These are phyloP conservation scores for Sarcocystis neurona DNA, from an alignment of 169 alveolate genomes.

Conservation along the genomic window DNA sequence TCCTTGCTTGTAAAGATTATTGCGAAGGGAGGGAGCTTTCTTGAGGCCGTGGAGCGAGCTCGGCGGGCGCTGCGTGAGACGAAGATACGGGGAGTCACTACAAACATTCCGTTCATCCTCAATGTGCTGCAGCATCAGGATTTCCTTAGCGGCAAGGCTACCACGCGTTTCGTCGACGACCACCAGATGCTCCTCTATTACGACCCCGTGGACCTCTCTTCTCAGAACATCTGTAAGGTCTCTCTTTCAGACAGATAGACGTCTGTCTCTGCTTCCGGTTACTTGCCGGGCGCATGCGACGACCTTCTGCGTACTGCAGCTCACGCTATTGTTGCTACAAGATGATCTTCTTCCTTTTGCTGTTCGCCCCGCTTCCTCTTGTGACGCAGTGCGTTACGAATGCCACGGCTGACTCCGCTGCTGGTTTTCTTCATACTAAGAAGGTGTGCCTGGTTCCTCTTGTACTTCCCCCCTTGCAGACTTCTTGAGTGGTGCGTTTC, in stretches of 20 bases:
- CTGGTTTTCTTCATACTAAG: too few species aligned
- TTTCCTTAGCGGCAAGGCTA: slow-evolving; percentile 6
- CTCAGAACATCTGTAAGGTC: slow-evolving; percentile 23
- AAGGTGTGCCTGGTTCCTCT: too few species aligned
- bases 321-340: too few species aligned
- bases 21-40: slow-evolving; percentile 9
- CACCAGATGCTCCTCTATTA: slow-evolving; percentile 8
- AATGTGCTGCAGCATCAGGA: slow-evolving; percentile 29
- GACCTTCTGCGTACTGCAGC: not conserved
- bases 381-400: too few species aligned
- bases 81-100: slow-evolving; percentile 36
- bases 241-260: not conserved
- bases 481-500: too few species aligned
- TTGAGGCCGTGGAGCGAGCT: slow-evolving; percentile 28
- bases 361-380: too few species aligned
- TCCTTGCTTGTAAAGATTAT: slow-evolving; percentile 44
- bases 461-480: too few species aligned
- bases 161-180: slow-evolving; percentile 40
- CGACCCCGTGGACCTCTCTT: slow-evolving; percentile 36
- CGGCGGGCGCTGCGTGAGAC: slow-evolving; percentile 34
- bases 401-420: too few species aligned
- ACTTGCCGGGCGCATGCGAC: not conserved
- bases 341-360: too few species aligned
- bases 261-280: not conserved
- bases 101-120: slow-evolving; percentile 43